Evolutionary conservation across 164 flowering plant genomes (phyloP), one percentile per base, ranked within the genome.

Genomic region (Chloranthus sessilifolius): DNA sequence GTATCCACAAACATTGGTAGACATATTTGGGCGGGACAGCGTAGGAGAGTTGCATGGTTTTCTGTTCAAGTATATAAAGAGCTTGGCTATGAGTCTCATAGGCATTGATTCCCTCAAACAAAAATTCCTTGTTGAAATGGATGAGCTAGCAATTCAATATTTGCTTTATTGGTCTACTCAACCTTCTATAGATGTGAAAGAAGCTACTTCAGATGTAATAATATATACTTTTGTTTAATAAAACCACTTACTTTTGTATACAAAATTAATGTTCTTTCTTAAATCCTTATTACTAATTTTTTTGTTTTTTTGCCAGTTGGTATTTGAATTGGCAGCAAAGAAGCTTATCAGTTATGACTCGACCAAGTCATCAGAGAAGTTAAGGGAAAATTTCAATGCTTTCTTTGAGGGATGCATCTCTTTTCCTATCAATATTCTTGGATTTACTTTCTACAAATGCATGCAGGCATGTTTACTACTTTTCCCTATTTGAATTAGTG

Each of bases 1-100:
- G 66, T 69, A 69, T 22, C 57, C 68, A 1, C 67, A 62, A 9
- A 62, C 60, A 23, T 62, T 67, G 33, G 43, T 57, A 0, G 55
- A 51, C 41, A 61, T 67, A 23, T 30, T 57, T 17, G 63, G 63
- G 23, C 22, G 23, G 25, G 53, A 59, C 34, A 60, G 47, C 47
- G 61, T 52, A 7, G 58, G 56, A 20, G 45, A 56, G 36, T 51
- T 54, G 34, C 63, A 64, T 41, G 69, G 66, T 4, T 43, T 56
- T 44, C 36, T 64, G 49, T 55, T 64, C 54, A 69, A 56, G 60
- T 64, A 69, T 55, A 52, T 69, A 37, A 69, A 61, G 56, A 64
- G 45, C 41, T 30, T 69, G 59, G 50, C 60, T 38, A 22, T 64
- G 29, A 60, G 33, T 45, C 57, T 69, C 35, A 55, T 69, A 40